Percentiles rank a stretch among this genome's conserved stretches.
phyloP scores from a whole-genome alignment of 2,329 filamentous ascomycete genomes.

The Fusarium longipes region DNA sequence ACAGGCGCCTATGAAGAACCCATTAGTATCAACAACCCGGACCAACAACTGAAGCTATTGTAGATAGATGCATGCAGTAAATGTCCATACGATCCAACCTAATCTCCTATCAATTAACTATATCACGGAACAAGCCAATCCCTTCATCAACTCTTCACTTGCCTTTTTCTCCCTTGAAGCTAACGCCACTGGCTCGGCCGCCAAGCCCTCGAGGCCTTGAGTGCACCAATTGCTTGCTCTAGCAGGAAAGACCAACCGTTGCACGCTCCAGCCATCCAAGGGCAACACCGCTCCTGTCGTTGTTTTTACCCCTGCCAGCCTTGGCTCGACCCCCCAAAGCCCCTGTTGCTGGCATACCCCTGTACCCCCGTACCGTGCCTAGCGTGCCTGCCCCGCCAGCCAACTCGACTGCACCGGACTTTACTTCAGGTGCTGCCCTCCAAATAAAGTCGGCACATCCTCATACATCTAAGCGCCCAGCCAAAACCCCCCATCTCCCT shows the following conservation, averaged over 20 bases:
- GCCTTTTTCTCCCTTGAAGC: slow-evolving; percentile 20
- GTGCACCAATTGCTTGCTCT: slow-evolving; percentile 44
- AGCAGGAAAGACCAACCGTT: slow-evolving; percentile 33
- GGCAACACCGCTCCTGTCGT: slow-evolving; percentile 36
- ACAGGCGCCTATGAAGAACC: background rate
- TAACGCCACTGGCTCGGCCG: slow-evolving; percentile 40
- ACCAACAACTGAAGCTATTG: slow-evolving; percentile 5
- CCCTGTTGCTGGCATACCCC: slow-evolving; percentile 19
- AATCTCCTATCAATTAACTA: slow-evolving; percentile 14
- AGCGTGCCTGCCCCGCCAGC: slow-evolving; percentile 37
- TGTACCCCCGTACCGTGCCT: slow-evolving; percentile 42
- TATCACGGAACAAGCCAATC: slow-evolving; percentile 29
- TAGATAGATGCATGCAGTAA: slow-evolving; percentile 10
- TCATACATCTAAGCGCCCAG: slow-evolving; percentile 45
- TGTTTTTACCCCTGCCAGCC: background rate
- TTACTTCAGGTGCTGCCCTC: slow-evolving; percentile 36
- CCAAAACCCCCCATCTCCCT: slow-evolving; percentile 35
- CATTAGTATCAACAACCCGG: background rate
- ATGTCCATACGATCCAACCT: slow-evolving; percentile 16
- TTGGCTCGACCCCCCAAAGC: slow-evolving; percentile 17
- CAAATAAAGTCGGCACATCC: slow-evolving; percentile 46
- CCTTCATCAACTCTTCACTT: slow-evolving; percentile 20
- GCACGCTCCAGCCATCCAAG: slow-evolving; percentile 19
- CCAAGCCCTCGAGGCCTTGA: slow-evolving; percentile 36
- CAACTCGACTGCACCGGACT: slow-evolving; percentile 25